Percentiles rank a stretch among this genome's conserved stretches.
Evolutionary conservation across 2,329 filamentous ascomycete genomes (phyloP).

Genomic region (Fusarium chuoi): DNA sequence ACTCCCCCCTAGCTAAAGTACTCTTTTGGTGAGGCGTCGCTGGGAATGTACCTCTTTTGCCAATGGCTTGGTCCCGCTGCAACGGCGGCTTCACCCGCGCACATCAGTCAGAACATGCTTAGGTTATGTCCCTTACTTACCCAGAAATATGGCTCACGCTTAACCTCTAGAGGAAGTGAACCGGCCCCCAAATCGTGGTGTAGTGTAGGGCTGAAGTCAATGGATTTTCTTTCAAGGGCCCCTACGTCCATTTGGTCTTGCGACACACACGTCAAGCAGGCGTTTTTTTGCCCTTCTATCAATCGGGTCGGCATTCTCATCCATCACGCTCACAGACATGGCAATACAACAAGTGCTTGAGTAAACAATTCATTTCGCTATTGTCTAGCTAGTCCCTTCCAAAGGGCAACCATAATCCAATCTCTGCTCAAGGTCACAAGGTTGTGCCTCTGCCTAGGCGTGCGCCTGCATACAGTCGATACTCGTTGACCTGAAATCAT

Average conservation of each 20-base stretch:
- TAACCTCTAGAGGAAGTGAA: conserved; percentile 43
- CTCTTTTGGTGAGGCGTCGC: background rate
- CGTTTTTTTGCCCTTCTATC: background rate
- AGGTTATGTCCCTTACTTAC: conserved; percentile 2
- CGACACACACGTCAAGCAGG: background rate
- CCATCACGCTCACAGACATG: background rate
- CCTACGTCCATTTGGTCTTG: conserved; percentile 25
- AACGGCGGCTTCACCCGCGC: conserved; percentile 42
- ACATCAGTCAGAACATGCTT: conserved; percentile 23
- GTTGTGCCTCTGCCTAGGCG: conserved; percentile 28
- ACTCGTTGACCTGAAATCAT: background rate
- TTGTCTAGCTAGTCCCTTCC: background rate
- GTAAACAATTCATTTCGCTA: conserved; percentile 11
- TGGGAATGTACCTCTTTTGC: conserved; percentile 2
- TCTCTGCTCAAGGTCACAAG: conserved; percentile 21
- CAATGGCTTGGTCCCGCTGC: conserved; percentile 27
- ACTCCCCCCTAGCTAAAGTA: conserved; percentile 22
- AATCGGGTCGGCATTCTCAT: background rate
- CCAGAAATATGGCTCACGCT: conserved; percentile 38
- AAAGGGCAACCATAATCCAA: conserved; percentile 7
- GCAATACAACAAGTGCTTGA: background rate
- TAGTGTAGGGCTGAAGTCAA: conserved; percentile 36
- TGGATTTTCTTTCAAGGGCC: conserved; percentile 4
- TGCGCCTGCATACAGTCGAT: background rate
- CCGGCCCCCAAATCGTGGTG: conserved; percentile 21